Evolutionary conservation across 495 filamentous ascomycete genomes (phyloP), one percentile per base, ranked within the genome.

Genomic region (Penicillium turbatum): DNA sequence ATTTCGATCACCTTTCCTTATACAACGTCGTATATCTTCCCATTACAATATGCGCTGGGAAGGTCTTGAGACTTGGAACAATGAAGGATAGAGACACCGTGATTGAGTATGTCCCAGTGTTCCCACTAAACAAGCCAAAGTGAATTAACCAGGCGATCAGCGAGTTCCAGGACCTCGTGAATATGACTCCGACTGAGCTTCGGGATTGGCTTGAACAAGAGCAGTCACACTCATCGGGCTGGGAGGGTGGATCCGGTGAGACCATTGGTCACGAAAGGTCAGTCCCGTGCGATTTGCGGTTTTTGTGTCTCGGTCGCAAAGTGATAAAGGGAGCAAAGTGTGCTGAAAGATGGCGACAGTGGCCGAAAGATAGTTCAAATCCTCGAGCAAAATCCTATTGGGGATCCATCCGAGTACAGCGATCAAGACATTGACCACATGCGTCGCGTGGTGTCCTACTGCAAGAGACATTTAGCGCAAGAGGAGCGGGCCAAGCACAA

Each of bases 61-160:
- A 4, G 13, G 11, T 9, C 6, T 30, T 11, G 11, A n/a, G 15
- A 24, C 9, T 38, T 6, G 12, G 24, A 37, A 49, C 21, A 50
- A 50, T 50, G 37, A 50, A 50, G 15, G 37, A 50, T 26, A 50
- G 27, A 40, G 48, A 31, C 5, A 50, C 48, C 21, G 48, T 50
- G 9, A 32, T 50, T 34, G n/a, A 21, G 48, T 50, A 15, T 0
- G 32, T 36, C 24, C n/a, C 11, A 12, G 15, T 27, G 1, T 2
- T n/a, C 21, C 9, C 21, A 34, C 21, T 36, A 15, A 26, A 12
- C 13, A 15, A 1, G 10, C 11, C 4, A 6, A 31, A 30, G 9
- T 2, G 0, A 3, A 3, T 27, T 49, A 1, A 49, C 21, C 15
- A 48, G 2, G 2, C 12, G 0, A 37, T 5, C 16, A 50, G 48